Evolutionary conservation across 768 basidiomycete species (phyloP), one percentile per base, ranked within the genome.

Genomic region (Leccinellum albellum): DNA sequence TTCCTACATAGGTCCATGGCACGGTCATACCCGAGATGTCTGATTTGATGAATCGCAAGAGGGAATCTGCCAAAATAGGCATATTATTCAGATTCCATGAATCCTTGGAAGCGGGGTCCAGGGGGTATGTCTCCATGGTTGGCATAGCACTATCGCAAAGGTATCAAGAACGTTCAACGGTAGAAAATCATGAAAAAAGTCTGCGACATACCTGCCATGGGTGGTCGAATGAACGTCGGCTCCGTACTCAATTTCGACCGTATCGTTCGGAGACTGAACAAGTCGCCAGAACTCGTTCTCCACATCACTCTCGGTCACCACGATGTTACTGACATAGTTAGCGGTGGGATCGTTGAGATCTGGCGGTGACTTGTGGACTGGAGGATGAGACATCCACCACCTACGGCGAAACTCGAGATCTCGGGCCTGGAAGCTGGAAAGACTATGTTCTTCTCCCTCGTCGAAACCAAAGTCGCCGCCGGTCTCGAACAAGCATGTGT

Each of bases 11-110:
- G 35, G 92, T 97, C 95, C 94, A 98, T 12, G 95, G 95, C 10
- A 98, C 93, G 2, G 96, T 98, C 96, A 99, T 99, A 14, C 97
- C 97, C 53, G 95, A 98, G 54, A 99, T 97, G 71, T 98, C 95
- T 4, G 94, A 95, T 74, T 98, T 97, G 76, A 99, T 97, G 73
- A 88, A 99, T 13, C 97, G 90, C 32, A 99, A 81, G 12, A 99
- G 82, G 28, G 96, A 98, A 57, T 96, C 92, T 1, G 88, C 81
- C 12, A 96, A 75, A 60, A 98, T 97, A 5, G 97, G 94, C 42
- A 97, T 90, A 66, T 98, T 98, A 75, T 98, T 98, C 64, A 99
- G 75, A 70, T 99, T 99, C 97, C 97, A 99, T 0, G 90, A 85
- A 71, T 98, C 93, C 64, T 85, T 87, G 14, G 96, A 84, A 68